Evolutionary conservation across 1,284 basidiomycete genomes (phyloP), one percentile per base, ranked within the genome.

Genomic region (Microbotryum intermedium): DNA sequence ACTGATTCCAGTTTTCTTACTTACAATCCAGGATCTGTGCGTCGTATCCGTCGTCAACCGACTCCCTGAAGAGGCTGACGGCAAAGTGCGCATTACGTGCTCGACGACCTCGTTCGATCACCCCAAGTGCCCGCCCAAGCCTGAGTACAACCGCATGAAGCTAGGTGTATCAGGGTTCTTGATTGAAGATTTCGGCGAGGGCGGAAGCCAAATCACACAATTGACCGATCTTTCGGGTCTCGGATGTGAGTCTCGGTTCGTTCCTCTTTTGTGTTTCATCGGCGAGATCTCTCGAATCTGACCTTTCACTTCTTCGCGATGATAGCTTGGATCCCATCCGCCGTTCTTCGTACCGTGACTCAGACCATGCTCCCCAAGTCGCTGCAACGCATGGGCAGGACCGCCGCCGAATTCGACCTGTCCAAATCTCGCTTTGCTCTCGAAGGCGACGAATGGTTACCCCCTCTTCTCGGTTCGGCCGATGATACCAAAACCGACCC

Each of bases 111-210:
- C 64, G n/a, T 64, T 70, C 21, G 60, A 65, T 11, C 70, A 70
- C 54, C 60, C 59, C 4, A 21, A 23, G 4, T 54, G 53, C 16
- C 68, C 68, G 3, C 44, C 54, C 1, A 65, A 65, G 13, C 28
- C 62, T 3, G 65, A 55, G 6, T 70, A 57, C 59, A 68, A 65
- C 23, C 62, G 70, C 21, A 71, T 71, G 70, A 39, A 64, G 52
- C 58, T 71, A 3, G 47, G 49, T 13, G 57, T 66, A 3, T 67
- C 66, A 3, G 70, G 70, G 9, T 71, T 71, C 60, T 4, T 71
- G 21, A 64, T 65, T 18, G 69, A 70, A 52, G 66, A 70, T 23
- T 60, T 50, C 25, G 59, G 53, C 2, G 39, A 53, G 4, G 70
- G 69, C 0, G 63, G 56, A 11, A 60, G 61, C 25, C 28, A 50